A percentile compares a stretch with the other conserved stretches of the same genome.
Conservation (phyloP, 2,329 filamentous ascomycete genomes). For the Aspergillus fumigatiaffinis region DNA sequence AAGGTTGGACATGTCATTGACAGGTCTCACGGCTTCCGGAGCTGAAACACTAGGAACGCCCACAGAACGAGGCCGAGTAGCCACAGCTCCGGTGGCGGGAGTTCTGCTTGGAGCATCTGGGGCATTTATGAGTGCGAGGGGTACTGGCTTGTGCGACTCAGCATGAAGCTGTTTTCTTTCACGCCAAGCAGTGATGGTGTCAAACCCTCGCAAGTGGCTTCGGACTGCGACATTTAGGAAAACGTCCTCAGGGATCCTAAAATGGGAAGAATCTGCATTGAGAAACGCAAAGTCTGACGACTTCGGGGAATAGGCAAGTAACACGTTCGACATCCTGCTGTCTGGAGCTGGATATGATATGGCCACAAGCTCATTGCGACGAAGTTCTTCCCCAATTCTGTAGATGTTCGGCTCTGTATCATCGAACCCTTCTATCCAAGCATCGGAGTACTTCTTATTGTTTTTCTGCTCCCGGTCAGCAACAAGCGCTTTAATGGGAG, state of each 20-base stretch:
- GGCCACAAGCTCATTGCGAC: constrained; percentile 22
- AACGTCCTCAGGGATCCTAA: not conserved
- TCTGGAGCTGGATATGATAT: constrained; percentile 24
- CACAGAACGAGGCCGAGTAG: not conserved
- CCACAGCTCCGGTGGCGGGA: not conserved
- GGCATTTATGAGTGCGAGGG: not conserved
- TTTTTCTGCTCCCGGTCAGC: not conserved
- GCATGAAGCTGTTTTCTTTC: not conserved
- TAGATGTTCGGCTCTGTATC: constrained; percentile 27
- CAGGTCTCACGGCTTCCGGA: not conserved
- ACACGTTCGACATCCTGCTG: constrained; percentile 7
- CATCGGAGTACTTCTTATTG: constrained; percentile 21
- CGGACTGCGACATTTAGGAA: constrained; percentile 22
- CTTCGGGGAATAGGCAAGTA: constrained; percentile 27
- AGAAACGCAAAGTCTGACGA: constrained; percentile 26
- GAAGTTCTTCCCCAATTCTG: constrained; percentile 24
- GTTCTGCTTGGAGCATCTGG: not conserved
- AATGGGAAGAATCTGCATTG: not conserved
- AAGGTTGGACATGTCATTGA: not conserved
- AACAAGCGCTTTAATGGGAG: not conserved
- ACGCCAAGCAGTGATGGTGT: not conserved
- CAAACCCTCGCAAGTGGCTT: constrained; percentile 11
- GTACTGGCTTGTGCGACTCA: not conserved
- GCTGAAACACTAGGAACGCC: not conserved
- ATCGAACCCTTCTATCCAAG: constrained; percentile 33